Conservation (phyloP, 768 basidiomycete species). For the Kwoniella shandongensis region DNA sequence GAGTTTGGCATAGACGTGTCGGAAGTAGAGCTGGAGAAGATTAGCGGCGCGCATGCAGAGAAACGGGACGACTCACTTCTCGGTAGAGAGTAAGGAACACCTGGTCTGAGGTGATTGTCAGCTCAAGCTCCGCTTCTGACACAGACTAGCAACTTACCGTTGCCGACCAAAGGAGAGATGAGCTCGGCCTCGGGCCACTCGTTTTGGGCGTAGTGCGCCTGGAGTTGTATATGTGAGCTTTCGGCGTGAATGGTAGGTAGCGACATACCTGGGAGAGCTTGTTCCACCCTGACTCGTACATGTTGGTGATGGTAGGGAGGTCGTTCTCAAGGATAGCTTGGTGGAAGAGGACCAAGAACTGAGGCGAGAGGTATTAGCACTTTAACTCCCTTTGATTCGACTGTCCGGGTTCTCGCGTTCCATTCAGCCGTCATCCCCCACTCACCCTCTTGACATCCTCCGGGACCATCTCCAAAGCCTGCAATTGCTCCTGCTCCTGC, state of each 20-base stretch:
- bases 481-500: constrained; percentile 45
- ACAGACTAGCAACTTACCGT: constrained; percentile 61
- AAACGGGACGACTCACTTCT: constrained; percentile 65
- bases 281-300: constrained; percentile 98
- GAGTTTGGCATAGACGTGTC: constrained; percentile 89
- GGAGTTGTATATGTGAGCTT: background rate
- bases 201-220: constrained; percentile 82
- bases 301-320: constrained; percentile 80
- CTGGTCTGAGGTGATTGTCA: constrained; percentile 61
- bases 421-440: constrained; percentile 21
- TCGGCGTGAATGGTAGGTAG: background rate
- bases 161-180: constrained; percentile 89
- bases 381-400: background rate
- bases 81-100: constrained; percentile 96
- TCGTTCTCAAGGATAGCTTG: constrained; percentile 90
- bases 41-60: too few relatives aligned
- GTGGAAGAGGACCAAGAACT: constrained; percentile 96
- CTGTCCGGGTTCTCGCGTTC: background rate
- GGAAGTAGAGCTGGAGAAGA: constrained; percentile 47
- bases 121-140: background rate
- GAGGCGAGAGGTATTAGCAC: constrained; percentile 22
- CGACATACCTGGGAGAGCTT: constrained; percentile 70
- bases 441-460: constrained; percentile 82
- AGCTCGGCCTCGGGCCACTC: constrained; percentile 99
- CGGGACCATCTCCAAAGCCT: constrained; percentile 77